Base-by-base conservation (phyloP, 306 rosid species). In the Lathyrus aphaca region DNA sequence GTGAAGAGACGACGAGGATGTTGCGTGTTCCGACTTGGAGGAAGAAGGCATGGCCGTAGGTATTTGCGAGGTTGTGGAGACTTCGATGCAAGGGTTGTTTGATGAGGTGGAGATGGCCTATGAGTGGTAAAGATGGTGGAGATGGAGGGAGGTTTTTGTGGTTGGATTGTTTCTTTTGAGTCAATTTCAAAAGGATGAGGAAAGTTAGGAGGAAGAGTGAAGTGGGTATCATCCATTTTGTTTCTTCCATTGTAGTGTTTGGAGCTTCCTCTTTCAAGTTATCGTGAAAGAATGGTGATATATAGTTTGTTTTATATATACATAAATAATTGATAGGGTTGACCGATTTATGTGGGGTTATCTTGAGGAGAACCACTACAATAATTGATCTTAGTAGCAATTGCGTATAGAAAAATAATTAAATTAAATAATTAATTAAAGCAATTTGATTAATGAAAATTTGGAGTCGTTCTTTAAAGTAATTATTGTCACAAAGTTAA, bases 61-160 rank as follows among this genome's bases (percentile, higher is more conserved):
- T 68, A 3, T 15, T 11, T 1, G 79, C 19, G 3, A 84, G 81
- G 0, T 39, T 55, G 3, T 72, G 61, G 1, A 84, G 71, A 2
- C 74, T 58, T 37, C 45, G 68, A 27, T 74, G 71, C 4, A 80
- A 68, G 5, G 81, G 88, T 45, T 71, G 29, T 43, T 55, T 77
- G 19, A 81, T 68, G 29, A 84, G 76, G 13, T 83, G 88, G 15
- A 81, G 78, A 66, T 86, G 86, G 1, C 88, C 88, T 39, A 86
- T 73, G 43, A 81, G 1, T 4, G 91, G 91, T 13, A 83, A 42
- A 19, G 79, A 9, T 4, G 79, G 78, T 42, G 88, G 88, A 17
- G 65, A 63, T 0, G 86, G 86, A 32, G 91, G 88, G 2, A 68
- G 29, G 8, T 71, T 73, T 27, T 6, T 35, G 11, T n/a, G 32